Base-by-base conservation (phyloP, 2,329 filamentous ascomycete species). In the Curvularia eragrostidis region DNA sequence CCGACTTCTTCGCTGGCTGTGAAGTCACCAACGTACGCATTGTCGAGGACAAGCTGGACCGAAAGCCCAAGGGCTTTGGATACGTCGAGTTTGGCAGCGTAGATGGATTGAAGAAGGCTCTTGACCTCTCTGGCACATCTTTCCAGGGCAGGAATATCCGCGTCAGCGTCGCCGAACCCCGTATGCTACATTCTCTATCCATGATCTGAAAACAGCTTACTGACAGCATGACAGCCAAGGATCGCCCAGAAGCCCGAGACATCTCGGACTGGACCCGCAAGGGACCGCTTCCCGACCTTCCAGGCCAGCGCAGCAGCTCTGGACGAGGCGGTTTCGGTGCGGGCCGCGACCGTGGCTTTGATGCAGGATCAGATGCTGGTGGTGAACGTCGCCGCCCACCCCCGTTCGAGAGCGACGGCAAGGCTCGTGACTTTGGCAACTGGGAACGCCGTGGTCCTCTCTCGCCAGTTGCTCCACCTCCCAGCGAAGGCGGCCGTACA, bases 401-500 rank as follows among this genome's bases (percentile, higher is more conserved):
- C 50, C 86, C 87, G 63, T 82, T 84, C 60, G 86, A 89, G 61
- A 81, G 83, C 51, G 91, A 94, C 75, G 89, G 89, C 66, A 93
- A 91, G 76, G 79, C 87, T 55, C 88, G 91, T 56, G 91, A 96
- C 75, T 90, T 95, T 65, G 85, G 87, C 67, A 96, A 92, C 78
- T 99, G 95, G 95, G 94, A 97, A 79, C 91, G 95, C 69, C 95
- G 91, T 75, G 95, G 95, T 12, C 95, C 95, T 36, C 83, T 98
- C 54, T 91, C 94, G 41, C 91, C 94, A 21, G 78, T 83, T 80
- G 66, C 82, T 23, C 75, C 80, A 28, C 77, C 79, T 21, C 73
- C 77, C 13, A 77, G 86, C 59, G 86, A 87, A 66, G 84, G 84
- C 54, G 86, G 86, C 56, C 83, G 87, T 62, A 80, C 84, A 58